Conservation (phyloP, 2,329 filamentous ascomycete genomes). For the Neodidymelliopsis sp. region DNA sequence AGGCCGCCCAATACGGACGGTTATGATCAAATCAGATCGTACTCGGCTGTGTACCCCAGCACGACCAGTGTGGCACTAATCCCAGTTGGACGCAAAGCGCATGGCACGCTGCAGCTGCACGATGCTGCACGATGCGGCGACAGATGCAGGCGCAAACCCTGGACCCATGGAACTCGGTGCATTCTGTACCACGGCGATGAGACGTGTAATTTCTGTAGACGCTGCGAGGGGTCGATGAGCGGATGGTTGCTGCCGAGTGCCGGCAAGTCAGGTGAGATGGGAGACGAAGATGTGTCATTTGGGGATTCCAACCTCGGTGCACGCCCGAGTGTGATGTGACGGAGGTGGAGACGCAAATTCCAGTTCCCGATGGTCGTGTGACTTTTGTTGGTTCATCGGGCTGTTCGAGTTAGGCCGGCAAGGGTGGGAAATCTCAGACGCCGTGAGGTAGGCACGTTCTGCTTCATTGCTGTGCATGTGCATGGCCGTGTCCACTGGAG, state of each 20-base stretch:
- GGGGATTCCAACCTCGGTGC: too few species aligned
- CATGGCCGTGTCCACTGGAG: too few species aligned
- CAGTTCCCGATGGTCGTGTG: too few species aligned
- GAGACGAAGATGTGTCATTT: background rate
- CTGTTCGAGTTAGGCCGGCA: too few species aligned
- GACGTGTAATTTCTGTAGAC: conserved; percentile 18
- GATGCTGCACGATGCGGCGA: conserved; percentile 19
- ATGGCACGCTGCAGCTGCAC: conserved; percentile 8
- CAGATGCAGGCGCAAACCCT: conserved; percentile 2
- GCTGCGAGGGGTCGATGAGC: background rate
- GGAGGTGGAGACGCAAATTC: too few species aligned
- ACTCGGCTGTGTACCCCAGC: conserved; percentile 6
- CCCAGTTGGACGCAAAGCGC: background rate
- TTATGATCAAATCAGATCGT: conserved; percentile 15
- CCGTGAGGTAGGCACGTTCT: too few species aligned
- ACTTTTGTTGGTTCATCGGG: too few species aligned
- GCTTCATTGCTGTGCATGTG: too few species aligned
- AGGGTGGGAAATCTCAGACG: too few species aligned
- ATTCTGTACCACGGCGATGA: conserved; percentile 9
- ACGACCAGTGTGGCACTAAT: too few species aligned
- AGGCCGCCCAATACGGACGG: conserved; percentile 9
- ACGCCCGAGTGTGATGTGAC: too few species aligned
- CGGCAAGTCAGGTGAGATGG: conserved; percentile 1
- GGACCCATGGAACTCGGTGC: conserved; percentile 8
- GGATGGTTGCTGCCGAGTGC: background rate